Base-by-base conservation (phyloP, 2,329 filamentous ascomycete species). In the Paramyrothecium sp. region DNA sequence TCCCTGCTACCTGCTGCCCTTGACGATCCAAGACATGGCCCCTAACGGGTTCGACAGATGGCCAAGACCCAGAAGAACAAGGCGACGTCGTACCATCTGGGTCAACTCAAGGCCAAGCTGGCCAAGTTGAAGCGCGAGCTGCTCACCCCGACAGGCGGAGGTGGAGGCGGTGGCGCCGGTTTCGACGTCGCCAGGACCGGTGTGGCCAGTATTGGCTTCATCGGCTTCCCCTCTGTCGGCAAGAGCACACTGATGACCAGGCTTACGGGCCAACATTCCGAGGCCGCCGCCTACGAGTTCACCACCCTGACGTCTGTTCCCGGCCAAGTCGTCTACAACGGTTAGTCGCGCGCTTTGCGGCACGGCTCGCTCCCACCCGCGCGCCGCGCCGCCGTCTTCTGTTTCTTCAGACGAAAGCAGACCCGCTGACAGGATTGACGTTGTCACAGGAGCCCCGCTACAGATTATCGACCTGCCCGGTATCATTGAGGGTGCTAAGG, bases 161-260 rank as follows among this genome's bases (percentile, higher is more conserved):
- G 93, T 57, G 93, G 94, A 56, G 93, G 90, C 57, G 92, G 87
- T 61, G 91, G 90, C 72, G 80, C 89, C 60, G 95, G 95, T 58
- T 99, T 99, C 81, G 95, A 99, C 80, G 95, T 99, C 63, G 95
- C 95, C 60, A 89, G 95, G 75, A 99, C 95, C 54, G 95, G 95
- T 81, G 95, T 98, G 62, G 95, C 95, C 63, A 96, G 91, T 81
- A 88, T 99, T 69, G 94, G 94, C 48, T 98, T 98, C 78, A 97
- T 98, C 71, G 95, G 95, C 33, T 99, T 99, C 70, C 95, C 95
- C 2, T 99, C 95, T 1, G 95, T 99, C 61, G 95, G 95, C 60
- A 99, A 99, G 80, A 97, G 92, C 84, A 99, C 95, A 53, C 82
- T 99, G 68, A 97, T 99, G 93, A 97, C 89, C 72, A 87, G 82